Evolutionary conservation across 2,329 filamentous ascomycete species (phyloP).

Genomic region (Elsinoe ampelina): DNA sequence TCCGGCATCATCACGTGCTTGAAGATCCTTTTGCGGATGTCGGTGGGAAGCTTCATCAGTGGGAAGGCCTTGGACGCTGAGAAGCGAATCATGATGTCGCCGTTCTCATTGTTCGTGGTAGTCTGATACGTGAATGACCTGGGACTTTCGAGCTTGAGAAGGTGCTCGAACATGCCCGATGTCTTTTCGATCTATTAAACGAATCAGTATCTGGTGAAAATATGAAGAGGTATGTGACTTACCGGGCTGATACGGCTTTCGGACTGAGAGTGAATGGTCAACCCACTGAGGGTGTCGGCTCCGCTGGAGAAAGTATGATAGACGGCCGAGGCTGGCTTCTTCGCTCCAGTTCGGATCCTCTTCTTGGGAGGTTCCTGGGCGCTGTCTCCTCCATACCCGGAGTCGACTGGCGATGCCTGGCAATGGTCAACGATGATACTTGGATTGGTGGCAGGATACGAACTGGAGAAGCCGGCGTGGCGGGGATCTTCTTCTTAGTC

Average conservation of each 20-base stretch:
- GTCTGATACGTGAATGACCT: conserved; percentile 28
- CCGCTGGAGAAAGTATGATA: not conserved
- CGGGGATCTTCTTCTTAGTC: not conserved
- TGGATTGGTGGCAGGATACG: too few species aligned
- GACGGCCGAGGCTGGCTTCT: not conserved
- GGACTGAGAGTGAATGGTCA: not conserved
- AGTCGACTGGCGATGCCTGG: not conserved
- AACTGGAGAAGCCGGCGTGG: not conserved
- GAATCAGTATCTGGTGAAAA: not conserved
- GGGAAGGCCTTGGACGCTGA: conserved; percentile 27
- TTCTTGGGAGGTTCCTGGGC: not conserved
- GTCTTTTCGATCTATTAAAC: conserved; percentile 14
- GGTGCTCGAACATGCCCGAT: conserved; percentile 20
- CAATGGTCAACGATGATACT: too few species aligned
- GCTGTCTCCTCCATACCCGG: not conserved
- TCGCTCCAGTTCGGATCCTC: not conserved
- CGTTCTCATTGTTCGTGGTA: conserved; percentile 25
- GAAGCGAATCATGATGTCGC: conserved; percentile 28
- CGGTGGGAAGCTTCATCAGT: conserved; percentile 24
- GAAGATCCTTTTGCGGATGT: conserved; percentile 25
- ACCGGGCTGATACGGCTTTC: not conserved
- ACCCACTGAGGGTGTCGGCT: not conserved
- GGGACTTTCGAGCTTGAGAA: conserved; percentile 25
- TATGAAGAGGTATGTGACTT: not conserved
- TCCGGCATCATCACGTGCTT: conserved; percentile 24